phyloP scores from a whole-genome alignment of 176 grass and related monocot genomes.

The Triticum timopheevii region DNA sequence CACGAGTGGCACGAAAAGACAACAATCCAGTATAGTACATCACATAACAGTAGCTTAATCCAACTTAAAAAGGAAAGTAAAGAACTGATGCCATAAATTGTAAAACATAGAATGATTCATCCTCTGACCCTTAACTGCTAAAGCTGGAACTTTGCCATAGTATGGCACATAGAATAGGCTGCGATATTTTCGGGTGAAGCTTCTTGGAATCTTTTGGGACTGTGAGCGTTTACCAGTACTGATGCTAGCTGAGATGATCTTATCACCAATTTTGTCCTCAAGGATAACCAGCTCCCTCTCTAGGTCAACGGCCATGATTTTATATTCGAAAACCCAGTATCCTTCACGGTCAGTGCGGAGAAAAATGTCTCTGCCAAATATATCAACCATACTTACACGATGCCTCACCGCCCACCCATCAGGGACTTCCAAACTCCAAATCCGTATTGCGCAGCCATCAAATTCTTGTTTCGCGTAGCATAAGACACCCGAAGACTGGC shows the following conservation, averaged over 20 bases:
- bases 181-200: neutral
- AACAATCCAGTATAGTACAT: neutral
- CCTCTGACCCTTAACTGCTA: no score
- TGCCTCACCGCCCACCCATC: neutral
- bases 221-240: neutral
- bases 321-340: neutral
- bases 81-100: no score
- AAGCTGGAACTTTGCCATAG: no score
- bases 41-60: neutral
- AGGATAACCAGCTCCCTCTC: conserved; percentile 1
- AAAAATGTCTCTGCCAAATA: neutral
- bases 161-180: neutral
- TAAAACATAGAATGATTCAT: no score
- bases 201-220: neutral
- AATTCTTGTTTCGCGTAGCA: no score
- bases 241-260: conserved; percentile 20
- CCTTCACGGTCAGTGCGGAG: neutral
- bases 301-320: conserved; percentile 3
- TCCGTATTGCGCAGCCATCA: neutral
- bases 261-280: neutral
- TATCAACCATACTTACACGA: neutral
- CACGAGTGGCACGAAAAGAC: neutral
- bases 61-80: no score
- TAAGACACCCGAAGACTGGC: no score
- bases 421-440: conserved; percentile 27